Percentiles rank a stretch among this genome's conserved stretches.
Conservation (phyloP, 2,329 filamentous ascomycete genomes). For the Colletotrichum graminicola region DNA sequence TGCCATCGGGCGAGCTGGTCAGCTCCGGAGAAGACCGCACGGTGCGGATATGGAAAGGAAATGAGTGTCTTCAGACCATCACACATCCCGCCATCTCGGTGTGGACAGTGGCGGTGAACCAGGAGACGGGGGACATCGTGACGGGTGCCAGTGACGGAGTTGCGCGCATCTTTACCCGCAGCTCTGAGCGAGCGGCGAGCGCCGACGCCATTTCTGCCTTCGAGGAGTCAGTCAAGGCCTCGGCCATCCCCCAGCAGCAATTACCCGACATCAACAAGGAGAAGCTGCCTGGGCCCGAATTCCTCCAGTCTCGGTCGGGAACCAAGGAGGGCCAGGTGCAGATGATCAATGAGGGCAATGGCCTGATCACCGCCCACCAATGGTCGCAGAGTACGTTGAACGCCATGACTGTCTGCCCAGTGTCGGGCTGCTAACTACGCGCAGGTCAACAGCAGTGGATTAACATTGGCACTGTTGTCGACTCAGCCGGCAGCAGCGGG, state of each 20-base stretch:
- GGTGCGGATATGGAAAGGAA: slow-evolving; percentile 86
- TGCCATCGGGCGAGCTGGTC: slow-evolving; percentile 88
- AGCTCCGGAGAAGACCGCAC: slow-evolving; percentile 97
- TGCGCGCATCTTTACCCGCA: slow-evolving; percentile 85
- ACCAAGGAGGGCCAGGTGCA: slow-evolving; percentile 98
- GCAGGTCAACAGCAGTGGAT: slow-evolving; percentile 78
- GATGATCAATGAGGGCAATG: slow-evolving; percentile 87
- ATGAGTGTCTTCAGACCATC: slow-evolving; percentile 91
- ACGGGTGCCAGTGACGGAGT: slow-evolving; percentile 91
- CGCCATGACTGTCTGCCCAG: background rate
- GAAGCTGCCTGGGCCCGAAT: slow-evolving; percentile 88
- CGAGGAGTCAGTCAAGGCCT: slow-evolving; percentile 83
- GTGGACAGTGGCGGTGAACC: slow-evolving; percentile 89
- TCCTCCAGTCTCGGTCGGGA: slow-evolving; percentile 82
- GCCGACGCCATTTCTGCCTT: slow-evolving; percentile 78
- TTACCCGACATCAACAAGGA: slow-evolving; percentile 90
- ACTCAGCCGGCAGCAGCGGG: slow-evolving; percentile 85
- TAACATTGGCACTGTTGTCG: slow-evolving; percentile 93
- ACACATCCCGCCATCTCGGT: slow-evolving; percentile 97
- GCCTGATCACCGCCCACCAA: slow-evolving; percentile 85
- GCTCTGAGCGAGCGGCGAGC: slow-evolving; percentile 76
- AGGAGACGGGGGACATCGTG: slow-evolving; percentile 90
- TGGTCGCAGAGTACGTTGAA: slow-evolving; percentile 72
- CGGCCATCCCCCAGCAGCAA: slow-evolving; percentile 89
- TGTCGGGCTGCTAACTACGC: slow-evolving; percentile 42